These are phyloP conservation scores for Margaritispora aquatica DNA, from an alignment of 495 filamentous ascomycete species.

Conservation along the genomic window DNA sequence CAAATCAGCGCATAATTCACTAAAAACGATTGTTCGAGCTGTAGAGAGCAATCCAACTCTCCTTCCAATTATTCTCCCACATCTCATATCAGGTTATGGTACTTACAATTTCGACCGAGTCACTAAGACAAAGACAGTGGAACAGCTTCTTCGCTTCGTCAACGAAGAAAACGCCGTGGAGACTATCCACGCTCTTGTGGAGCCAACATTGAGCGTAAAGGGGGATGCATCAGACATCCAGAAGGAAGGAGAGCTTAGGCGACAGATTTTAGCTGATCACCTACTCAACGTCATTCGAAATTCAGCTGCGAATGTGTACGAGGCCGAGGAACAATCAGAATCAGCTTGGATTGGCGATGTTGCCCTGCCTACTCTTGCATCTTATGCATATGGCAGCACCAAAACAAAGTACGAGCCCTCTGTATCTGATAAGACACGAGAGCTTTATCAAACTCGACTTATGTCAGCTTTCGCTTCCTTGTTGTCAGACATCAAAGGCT, in stretches of 20 bases:
- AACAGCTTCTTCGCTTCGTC: conserved; percentile 61
- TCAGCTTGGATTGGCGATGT: conserved; percentile 30
- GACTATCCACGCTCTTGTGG: conserved; percentile 36
- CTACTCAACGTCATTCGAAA: conserved; percentile 37
- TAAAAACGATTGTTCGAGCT: conserved; percentile 61
- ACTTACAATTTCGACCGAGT: conserved; percentile 75
- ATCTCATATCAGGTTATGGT: conserved; percentile 62
- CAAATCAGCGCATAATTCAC: conserved; percentile 64
- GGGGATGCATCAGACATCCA: conserved; percentile 15
- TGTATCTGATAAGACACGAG: conserved; percentile 53
- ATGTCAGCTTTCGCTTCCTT: conserved; percentile 58
- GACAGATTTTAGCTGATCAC: conserved; percentile 47
- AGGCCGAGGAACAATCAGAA: conserved; percentile 15
- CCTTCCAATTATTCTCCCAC: conserved; percentile 51
- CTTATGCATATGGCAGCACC: conserved; percentile 42
- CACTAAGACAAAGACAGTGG: conserved; percentile 84
- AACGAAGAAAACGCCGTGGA: conserved; percentile 43
- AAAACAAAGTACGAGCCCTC: conserved; percentile 38
- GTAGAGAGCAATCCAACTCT: conserved; percentile 57
- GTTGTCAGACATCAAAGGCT: conserved; percentile 53
- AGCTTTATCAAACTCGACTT: conserved; percentile 62
- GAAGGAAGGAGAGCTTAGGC: conserved; percentile 36
- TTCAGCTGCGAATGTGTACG: conserved; percentile 8
- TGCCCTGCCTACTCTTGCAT: conserved; percentile 38
- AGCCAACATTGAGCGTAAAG: conserved; percentile 28